A percentile compares a stretch with the other conserved stretches of the same genome.
phyloP scores from a whole-genome alignment of 164 flowering plant species.

The Macadamia tetraphylla region DNA sequence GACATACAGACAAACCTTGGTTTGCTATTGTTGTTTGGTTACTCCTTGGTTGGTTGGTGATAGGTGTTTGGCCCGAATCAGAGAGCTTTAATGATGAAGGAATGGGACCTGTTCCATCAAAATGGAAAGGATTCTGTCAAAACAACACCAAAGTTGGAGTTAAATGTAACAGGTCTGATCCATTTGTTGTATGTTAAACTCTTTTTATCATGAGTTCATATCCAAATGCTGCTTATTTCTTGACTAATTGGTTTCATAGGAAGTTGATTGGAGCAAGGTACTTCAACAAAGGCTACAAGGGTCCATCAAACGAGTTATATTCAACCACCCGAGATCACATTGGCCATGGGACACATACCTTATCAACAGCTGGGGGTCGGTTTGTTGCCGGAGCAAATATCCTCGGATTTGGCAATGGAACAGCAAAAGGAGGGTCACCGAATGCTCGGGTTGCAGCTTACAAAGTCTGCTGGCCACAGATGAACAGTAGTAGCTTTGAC shows the following conservation, averaged over 20 bases:
- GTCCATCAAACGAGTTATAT: too few relatives aligned
- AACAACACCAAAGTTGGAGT: conserved; percentile 11
- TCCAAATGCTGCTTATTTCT: neutral
- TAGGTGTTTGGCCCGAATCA: conserved; percentile 22
- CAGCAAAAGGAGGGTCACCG: conserved; percentile 18
- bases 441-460: conserved; percentile 19
- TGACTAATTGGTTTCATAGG: neutral
- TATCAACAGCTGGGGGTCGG: conserved; percentile 16
- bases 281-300: conserved; percentile 10
- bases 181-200: too few relatives aligned
- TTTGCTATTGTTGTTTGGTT: too few relatives aligned
- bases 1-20: too few relatives aligned
- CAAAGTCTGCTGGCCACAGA: conserved; percentile 22
- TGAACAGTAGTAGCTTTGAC: too few relatives aligned
- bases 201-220: neutral
- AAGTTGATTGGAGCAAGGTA: conserved; percentile 13
- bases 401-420: conserved; percentile 12
- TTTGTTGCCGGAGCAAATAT: conserved; percentile 9
- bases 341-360: conserved; percentile 25
- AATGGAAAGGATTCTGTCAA: conserved; percentile 13
- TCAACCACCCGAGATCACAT: conserved; percentile 8
- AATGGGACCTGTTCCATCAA: conserved; percentile 17
- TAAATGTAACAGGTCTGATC: conserved; percentile 11
- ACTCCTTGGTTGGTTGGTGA: neutral
- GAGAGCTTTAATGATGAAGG: conserved; percentile 15